These are phyloP conservation scores for Medicago lupulina DNA, from an alignment of 306 rosid species.

Conservation along the genomic window DNA sequence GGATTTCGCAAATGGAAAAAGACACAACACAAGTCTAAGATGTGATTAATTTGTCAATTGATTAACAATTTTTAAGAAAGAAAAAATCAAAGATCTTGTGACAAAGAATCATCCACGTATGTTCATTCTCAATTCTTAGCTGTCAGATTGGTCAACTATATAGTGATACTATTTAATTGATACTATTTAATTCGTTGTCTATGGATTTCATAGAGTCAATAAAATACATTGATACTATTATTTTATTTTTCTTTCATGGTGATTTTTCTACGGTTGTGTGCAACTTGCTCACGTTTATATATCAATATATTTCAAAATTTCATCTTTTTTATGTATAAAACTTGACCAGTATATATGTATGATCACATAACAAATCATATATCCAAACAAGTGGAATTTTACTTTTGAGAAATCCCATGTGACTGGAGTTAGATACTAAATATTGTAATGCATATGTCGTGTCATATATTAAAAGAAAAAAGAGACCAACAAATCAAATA, in stretches of 20 bases:
- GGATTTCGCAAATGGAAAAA: slow-evolving; percentile 5
- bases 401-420: not conserved
- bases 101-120: slow-evolving; percentile 3
- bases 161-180: not conserved
- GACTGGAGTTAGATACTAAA: not conserved
- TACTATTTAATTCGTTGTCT: not conserved
- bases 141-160: slow-evolving; percentile 36
- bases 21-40: slow-evolving; percentile 5
- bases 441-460: not conserved
- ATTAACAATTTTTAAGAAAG: not conserved
- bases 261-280: slow-evolving; percentile 19
- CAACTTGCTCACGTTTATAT: slow-evolving; percentile 33
- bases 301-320: not conserved
- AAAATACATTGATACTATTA: slow-evolving; percentile 28
- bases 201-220: slow-evolving; percentile 39
- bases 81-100: slow-evolving; percentile 36
- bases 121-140: not conserved
- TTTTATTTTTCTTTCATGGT: slow-evolving; percentile 13
- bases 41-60: slow-evolving; percentile 4
- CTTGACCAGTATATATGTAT: not conserved
- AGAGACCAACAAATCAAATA: not conserved
- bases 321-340: not conserved
- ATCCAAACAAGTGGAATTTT: not conserved
- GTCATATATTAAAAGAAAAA: not conserved
- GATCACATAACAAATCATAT: not conserved